These are phyloP conservation scores for Eucalyptus brandiana DNA, from an alignment of 345 rosid species.

Conservation along the genomic window DNA sequence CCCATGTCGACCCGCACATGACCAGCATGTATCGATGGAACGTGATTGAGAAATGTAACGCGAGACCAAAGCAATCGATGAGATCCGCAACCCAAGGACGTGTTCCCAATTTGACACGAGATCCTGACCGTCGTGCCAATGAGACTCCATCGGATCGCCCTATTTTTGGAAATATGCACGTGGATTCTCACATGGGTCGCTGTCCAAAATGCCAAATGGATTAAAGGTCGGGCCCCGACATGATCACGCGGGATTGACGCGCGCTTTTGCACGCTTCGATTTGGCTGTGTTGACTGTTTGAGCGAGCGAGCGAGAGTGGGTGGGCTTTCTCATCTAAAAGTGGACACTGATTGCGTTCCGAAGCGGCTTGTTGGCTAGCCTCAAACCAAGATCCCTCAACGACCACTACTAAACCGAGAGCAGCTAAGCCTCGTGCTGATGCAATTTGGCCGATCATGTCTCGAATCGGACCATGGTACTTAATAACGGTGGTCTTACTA, in stretches of 20 bases:
- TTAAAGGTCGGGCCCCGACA: background rate
- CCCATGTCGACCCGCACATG: background rate
- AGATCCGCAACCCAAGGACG: background rate
- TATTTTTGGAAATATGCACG: background rate
- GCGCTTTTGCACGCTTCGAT: background rate
- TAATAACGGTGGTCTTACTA: background rate
- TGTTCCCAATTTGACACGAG: background rate
- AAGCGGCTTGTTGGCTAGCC: conserved; percentile 30
- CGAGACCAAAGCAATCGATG: background rate
- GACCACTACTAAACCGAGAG: background rate
- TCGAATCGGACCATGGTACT: background rate
- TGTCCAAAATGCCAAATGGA: background rate
- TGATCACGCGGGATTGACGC: background rate
- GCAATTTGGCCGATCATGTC: background rate
- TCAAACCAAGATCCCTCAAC: conserved; percentile 3
- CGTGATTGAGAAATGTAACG: background rate
- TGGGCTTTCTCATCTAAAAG: background rate
- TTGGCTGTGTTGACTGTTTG: background rate
- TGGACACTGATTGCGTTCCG: conserved; percentile 5
- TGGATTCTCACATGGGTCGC: conserved; percentile 23
- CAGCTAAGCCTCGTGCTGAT: background rate
- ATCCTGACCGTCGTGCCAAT: background rate
- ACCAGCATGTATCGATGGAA: background rate
- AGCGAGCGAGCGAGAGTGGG: background rate
- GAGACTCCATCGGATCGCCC: background rate